These are phyloP conservation scores for Ogataea nakhonphanomensis DNA, from an alignment of 805 yeast species.

Conservation along the genomic window DNA sequence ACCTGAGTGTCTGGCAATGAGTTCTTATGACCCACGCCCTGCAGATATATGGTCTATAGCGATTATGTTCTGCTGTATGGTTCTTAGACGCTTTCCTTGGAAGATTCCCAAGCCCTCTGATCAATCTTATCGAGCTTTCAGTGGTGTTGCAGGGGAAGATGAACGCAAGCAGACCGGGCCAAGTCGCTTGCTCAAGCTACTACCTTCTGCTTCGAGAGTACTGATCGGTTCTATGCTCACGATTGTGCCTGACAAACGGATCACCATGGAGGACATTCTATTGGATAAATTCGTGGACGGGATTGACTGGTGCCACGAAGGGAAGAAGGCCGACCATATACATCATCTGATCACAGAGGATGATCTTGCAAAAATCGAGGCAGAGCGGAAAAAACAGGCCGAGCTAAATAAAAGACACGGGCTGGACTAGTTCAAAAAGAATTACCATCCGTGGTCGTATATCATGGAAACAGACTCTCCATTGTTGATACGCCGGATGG, in stretches of 20 bases:
- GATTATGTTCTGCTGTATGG: constrained; percentile 88
- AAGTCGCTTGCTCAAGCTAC: constrained; percentile 53
- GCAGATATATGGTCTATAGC: constrained; percentile 95
- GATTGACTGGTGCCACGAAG: constrained; percentile 53
- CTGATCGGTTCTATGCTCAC: constrained; percentile 65
- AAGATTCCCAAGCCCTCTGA: constrained; percentile 80
- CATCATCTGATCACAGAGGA: constrained; percentile 72
- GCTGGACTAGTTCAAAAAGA: neutral
- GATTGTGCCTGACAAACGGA: constrained; percentile 56
- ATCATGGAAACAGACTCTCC: constrained; percentile 95
- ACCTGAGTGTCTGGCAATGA: constrained; percentile 70
- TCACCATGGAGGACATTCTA: constrained; percentile 52
- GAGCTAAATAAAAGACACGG: constrained; percentile 15
- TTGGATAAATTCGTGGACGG: constrained; percentile 54
- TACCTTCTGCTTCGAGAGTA: constrained; percentile 64
- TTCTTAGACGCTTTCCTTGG: constrained; percentile 90
- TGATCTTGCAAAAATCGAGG: constrained; percentile 44
- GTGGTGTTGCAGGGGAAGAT: constrained; percentile 29
- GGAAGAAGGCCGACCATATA: constrained; percentile 40
- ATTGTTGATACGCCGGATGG: constrained; percentile 91
- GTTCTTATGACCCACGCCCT: constrained; percentile 75
- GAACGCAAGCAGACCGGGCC: constrained; percentile 50
- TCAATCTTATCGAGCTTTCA: constrained; percentile 68
- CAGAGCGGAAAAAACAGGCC: constrained; percentile 31
- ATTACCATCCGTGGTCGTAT: constrained; percentile 75